Evolutionary conservation across 1,284 basidiomycete species (phyloP), one percentile per base, ranked within the genome.

Genomic region (Athelia sp.): DNA sequence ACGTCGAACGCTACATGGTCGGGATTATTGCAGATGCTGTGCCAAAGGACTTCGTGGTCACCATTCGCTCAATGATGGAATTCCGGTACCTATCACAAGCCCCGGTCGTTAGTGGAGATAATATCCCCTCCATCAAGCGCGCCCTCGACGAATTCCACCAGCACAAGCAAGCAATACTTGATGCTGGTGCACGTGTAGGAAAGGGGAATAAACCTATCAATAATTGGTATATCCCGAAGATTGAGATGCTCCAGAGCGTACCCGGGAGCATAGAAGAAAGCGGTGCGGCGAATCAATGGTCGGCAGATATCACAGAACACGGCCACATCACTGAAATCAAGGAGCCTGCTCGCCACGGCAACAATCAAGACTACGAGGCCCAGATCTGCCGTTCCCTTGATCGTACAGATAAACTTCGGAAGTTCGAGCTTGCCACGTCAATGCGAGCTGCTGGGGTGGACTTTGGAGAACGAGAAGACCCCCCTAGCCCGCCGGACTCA

Each of bases 171-270:
- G n/a, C n/a, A n/a, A n/a, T n/a, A n/a, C 38, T 63, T 4, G 44
- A 47, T 18, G 54, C 57, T 15, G 55, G 56, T n/a, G 61, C 54
- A 17, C 50, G 56, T n/a, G n/a, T n/a, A n/a, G n/a, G n/a, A n/a
- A n/a, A n/a, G n/a, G n/a, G n/a, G n/a, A n/a, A n/a, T n/a, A n/a
- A n/a, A n/a, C n/a, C n/a, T n/a, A n/a, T n/a, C n/a, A n/a, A n/a
- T n/a, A n/a, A n/a, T n/a, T n/a, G n/a, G n/a, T n/a, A n/a, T n/a
- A n/a, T n/a, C n/a, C n/a, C n/a, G n/a, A n/a, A n/a, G n/a, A n/a
- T 69, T 0, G 62, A 69, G 44, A 53, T 66, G n/a, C 45, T 69
- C 23, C 67, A 67, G 38, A 62, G 53, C 40, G 56, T 69, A 15
- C 48, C 56, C n/a, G 47, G 58, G 0, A 64, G 54, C 46, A 62